A percentile compares a stretch with the other conserved stretches of the same genome.
phyloP scores from a whole-genome alignment of 1,284 basidiomycete genomes.

The Prillingera fragicola region DNA sequence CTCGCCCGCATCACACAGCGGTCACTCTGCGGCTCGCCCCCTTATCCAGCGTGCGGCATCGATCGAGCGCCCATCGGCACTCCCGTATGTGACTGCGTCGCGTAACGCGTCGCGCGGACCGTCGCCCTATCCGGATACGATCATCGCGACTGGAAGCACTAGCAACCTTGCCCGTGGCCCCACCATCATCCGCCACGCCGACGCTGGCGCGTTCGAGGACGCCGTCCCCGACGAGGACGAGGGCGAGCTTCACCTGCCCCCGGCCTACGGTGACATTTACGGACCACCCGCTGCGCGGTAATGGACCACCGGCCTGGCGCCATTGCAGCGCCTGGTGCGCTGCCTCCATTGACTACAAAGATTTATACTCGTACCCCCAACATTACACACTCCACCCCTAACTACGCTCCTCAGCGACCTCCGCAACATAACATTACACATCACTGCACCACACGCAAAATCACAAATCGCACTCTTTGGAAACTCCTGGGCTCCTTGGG shows the following conservation, averaged over 20 bases:
- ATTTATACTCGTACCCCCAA: too few relatives aligned
- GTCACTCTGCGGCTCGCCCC: not conserved
- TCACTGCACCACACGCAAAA: too few relatives aligned
- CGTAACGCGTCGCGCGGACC: not conserved
- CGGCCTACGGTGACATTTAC: slow-evolving; percentile 21
- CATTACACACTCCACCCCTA: too few relatives aligned
- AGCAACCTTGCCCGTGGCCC: slow-evolving; percentile 8
- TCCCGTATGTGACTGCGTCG: not conserved
- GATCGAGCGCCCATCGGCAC: slow-evolving; percentile 1
- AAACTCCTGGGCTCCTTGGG: too few relatives aligned
- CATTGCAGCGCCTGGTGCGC: too few relatives aligned
- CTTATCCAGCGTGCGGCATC: not conserved
- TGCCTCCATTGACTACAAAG: too few relatives aligned
- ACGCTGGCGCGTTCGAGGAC: slow-evolving; percentile 15
- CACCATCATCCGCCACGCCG: slow-evolving; percentile 19
- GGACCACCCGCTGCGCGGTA: slow-evolving; percentile 8
- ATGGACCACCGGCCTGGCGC: too few relatives aligned
- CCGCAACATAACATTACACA: too few relatives aligned
- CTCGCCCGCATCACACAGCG: not conserved
- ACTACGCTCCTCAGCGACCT: too few relatives aligned
- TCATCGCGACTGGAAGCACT: not conserved
- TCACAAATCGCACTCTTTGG: too few relatives aligned
- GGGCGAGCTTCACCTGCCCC: slow-evolving; percentile 15
- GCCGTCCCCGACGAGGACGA: slow-evolving; percentile 6
- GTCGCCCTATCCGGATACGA: not conserved